Conservation (phyloP, 108 stramenopile genomes). For the Skeletonema menzelii region DNA sequence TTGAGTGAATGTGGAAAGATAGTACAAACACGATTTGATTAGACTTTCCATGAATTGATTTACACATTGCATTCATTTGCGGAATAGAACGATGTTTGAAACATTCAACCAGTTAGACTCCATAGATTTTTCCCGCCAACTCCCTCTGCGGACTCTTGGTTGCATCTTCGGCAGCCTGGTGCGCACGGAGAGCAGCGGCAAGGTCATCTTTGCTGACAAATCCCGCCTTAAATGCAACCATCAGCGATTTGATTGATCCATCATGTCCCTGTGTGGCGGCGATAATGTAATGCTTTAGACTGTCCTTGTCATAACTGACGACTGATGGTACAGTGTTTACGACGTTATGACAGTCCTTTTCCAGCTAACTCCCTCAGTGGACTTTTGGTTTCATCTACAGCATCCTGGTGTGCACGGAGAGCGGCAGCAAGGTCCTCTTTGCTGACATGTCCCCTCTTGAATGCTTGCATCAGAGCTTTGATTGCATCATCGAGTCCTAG, state of each 20-base stretch:
- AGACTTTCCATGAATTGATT: too few relatives aligned
- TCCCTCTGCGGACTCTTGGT: not conserved
- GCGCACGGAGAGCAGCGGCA: not conserved
- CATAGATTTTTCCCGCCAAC: too few relatives aligned
- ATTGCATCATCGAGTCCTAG: not conserved
- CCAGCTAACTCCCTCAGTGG: not conserved
- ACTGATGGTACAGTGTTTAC: too few relatives aligned
- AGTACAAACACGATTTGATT: too few relatives aligned
- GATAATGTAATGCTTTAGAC: not conserved
- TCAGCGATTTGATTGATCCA: not conserved
- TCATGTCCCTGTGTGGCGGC: not conserved
- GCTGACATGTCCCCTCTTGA: not conserved
- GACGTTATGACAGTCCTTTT: too few relatives aligned
- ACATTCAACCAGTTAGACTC: too few relatives aligned
- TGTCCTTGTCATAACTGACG: too few relatives aligned
- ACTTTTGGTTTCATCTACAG: slow-evolving; percentile 1
- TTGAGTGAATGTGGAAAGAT: too few relatives aligned
- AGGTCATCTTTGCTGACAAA: not conserved
- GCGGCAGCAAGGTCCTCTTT: not conserved
- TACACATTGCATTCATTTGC: too few relatives aligned
- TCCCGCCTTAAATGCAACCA: not conserved
- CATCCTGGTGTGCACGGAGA: not conserved
- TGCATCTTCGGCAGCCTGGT: not conserved
- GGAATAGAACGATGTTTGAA: too few relatives aligned
- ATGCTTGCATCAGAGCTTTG: not conserved